Base-by-base conservation (phyloP, 108 stramenopile species). In the Pseudonitzschia pungens region DNA sequence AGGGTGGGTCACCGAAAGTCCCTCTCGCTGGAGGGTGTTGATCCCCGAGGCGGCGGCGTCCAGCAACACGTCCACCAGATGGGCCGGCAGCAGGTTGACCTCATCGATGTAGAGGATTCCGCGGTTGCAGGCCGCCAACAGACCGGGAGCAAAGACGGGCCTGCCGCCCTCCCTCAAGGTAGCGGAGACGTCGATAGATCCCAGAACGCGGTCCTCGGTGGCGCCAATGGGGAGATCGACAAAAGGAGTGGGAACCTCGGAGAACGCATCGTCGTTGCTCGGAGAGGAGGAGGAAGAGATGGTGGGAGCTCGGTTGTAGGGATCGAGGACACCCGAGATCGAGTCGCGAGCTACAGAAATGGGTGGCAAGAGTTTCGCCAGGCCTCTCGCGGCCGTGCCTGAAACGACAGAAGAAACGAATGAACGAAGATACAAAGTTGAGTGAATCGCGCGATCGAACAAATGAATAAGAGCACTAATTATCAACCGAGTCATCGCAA, bases 161-260 rank as follows among this genome's bases (percentile, higher is more conserved):
- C 64, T 74, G 24, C 32, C 65, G 21, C 77, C 77, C 4, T 50
- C 24, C 26, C 26, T 20, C 15, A 73, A 26, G 3, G 71, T 63
- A 18, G 62, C 44, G 16, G 60, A 40, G 48, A 78, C 24, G 24
- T 78, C 72, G 27, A 78, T 65, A 3, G 66, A 73, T 14, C 72
- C 77, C 26, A 58, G 64, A 18, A 78, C 77, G 11, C 77, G 68
- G 65, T 78, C 77, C 43, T 78, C 77, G 31, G 77, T 73, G 27
- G 77, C 77, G 48, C 77, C 77, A 10, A 78, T 21, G 12, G 77
- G 77, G 15, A 78, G 54, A 26, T 78, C 73, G 14, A 78, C 65
- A 60, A 78, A 65, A 4, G 77, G 77, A n/a, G 65, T 72, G 50
- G 60, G 26, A 14, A 78, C 74, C 21, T 9, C 21, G 45, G 27